phyloP scores from a whole-genome alignment of 345 rosid genomes.

The Acer negundo region DNA sequence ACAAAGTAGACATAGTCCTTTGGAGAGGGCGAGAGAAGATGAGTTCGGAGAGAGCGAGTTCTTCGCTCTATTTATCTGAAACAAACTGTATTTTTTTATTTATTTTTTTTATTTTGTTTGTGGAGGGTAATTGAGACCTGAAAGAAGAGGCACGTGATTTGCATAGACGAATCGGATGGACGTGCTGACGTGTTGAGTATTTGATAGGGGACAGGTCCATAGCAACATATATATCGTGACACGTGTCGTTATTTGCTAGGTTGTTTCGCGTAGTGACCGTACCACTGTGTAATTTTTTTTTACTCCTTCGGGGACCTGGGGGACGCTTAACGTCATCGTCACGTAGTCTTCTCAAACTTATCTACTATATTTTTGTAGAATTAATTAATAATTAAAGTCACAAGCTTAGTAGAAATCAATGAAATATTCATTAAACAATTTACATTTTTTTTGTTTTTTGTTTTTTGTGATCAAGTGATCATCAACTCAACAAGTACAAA shows the following conservation, averaged over 20 bases:
- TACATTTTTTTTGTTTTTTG: too few species aligned
- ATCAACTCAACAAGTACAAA: too few species aligned
- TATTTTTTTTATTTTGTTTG: not conserved
- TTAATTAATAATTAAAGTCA: too few species aligned
- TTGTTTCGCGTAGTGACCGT: not conserved
- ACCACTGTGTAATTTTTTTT: not conserved
- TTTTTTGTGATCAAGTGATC: too few species aligned
- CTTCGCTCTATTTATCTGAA: not conserved
- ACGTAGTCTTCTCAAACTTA: too few species aligned
- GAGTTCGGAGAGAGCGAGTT: not conserved
- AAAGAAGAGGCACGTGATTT: conserved; percentile 18
- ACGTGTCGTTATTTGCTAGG: conserved; percentile 6
- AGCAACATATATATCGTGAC: not conserved
- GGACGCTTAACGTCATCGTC: too few species aligned
- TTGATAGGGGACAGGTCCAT: not conserved
- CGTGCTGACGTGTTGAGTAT: conserved; percentile 3
- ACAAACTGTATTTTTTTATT: not conserved
- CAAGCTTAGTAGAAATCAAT: too few species aligned
- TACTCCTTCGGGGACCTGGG: not conserved
- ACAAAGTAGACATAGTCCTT: conserved; percentile 38
- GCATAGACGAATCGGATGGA: not conserved
- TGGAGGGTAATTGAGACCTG: not conserved
- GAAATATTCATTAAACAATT: too few species aligned
- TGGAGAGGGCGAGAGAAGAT: conserved; percentile 19
- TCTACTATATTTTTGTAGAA: too few species aligned